These are phyloP conservation scores for Fusarium mexicanum DNA, from an alignment of 2,329 filamentous ascomycete genomes.

Conservation along the genomic window DNA sequence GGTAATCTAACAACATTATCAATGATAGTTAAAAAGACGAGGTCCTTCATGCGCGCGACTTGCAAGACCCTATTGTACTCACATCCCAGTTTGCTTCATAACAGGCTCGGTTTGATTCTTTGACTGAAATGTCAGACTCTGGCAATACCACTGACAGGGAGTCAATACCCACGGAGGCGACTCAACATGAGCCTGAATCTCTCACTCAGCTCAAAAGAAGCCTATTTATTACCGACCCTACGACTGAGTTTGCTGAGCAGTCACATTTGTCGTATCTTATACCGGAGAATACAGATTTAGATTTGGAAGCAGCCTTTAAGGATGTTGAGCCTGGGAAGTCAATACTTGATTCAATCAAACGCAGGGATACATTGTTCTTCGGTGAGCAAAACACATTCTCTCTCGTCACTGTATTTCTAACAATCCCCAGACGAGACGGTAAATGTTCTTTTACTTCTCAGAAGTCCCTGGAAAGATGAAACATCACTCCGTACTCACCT, in stretches of 20 bases:
- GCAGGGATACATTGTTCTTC: conserved; percentile 75
- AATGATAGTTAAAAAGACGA: conserved; percentile 9
- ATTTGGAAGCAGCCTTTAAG: conserved; percentile 62
- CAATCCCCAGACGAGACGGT: conserved; percentile 73
- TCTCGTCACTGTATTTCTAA: conserved; percentile 53
- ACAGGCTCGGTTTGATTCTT: neutral
- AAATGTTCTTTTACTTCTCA: conserved; percentile 73
- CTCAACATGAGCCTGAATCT: conserved; percentile 31
- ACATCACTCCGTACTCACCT: conserved; percentile 67
- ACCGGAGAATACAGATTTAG: conserved; percentile 64
- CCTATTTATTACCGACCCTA: conserved; percentile 40
- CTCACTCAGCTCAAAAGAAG: conserved; percentile 35
- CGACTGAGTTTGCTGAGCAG: conserved; percentile 61
- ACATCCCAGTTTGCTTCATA: neutral
- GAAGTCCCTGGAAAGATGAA: conserved; percentile 69
- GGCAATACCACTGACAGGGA: conserved; percentile 30
- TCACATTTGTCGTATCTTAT: conserved; percentile 70
- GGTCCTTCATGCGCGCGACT: neutral
- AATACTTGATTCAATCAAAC: conserved; percentile 66
- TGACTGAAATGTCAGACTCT: conserved; percentile 33
- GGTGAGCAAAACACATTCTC: conserved; percentile 60
- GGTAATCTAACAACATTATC: conserved; percentile 18
- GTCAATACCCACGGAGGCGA: conserved; percentile 29
- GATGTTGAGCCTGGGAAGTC: conserved; percentile 55
- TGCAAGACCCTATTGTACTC: neutral